Evolutionary conservation across 768 basidiomycete species (phyloP), one percentile per base, ranked within the genome.

Genomic region (Mycena capillaripes): DNA sequence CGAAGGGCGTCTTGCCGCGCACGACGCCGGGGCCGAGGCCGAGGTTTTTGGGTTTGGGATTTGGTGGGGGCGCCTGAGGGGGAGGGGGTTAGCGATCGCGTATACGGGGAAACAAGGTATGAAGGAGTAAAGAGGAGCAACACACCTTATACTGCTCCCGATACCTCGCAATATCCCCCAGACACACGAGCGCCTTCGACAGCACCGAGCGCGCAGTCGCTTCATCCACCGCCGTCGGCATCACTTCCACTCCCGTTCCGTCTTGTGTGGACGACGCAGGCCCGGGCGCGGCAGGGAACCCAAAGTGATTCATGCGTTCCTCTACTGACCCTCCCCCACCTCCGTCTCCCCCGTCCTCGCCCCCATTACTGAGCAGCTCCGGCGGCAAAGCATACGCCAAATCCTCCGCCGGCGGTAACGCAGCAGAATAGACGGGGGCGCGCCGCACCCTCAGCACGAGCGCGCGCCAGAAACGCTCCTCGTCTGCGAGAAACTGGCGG

Each of bases 151-250:
- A 98, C 48, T 93, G 90, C 77, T 99, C 97, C 68, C 93, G 88
- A 82, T 99, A 99, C 48, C 98, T 89, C 70, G 96, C 95, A 57
- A 99, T 92, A 78, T 99, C 98, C 14, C 98, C 98, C 11, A 97
- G 88, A 80, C 94, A 97, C 23, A 98, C 91, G 64, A 99, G 84
- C 10, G 93, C 92, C 83, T 97, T 98, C 84, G 92, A 93, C 50
- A 97, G 83, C 52, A 95, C 64, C 34, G 62, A 66, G 8, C 16
- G 91, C 12, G 90, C 89, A n/a, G 97, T 84, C 67, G 91, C 89
- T 70, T 86, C 86, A 67, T 89, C 88, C 60, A 89, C 89, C 32
- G 86, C 86, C 14, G 83, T 46, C 11, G 87, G 88, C 44, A 6
- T 36, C 85, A 77, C 10, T 87, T 84, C 32, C 79, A 76, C 30